Evolutionary conservation across 192 early-diverging fungal species (phyloP).

Genomic region (Podila epigama): DNA sequence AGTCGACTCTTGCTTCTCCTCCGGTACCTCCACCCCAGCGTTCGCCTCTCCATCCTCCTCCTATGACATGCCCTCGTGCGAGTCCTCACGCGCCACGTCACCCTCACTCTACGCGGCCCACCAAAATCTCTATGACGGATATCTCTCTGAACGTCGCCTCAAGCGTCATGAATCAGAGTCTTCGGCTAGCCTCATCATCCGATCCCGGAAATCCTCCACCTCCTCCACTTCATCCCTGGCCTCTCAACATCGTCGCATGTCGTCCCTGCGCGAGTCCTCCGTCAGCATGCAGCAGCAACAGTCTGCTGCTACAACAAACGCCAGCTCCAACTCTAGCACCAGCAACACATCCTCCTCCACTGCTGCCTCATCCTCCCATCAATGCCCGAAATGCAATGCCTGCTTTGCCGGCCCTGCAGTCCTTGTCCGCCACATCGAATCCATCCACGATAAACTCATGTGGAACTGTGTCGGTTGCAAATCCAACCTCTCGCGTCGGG

Average conservation of each 20-base stretch:
- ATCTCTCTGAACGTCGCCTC: constrained; percentile 16
- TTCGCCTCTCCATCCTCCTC: constrained; percentile 40
- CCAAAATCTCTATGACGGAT: constrained; percentile 12
- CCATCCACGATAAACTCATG: constrained; percentile 45
- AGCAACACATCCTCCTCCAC: constrained; percentile 1
- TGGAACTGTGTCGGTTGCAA: constrained; percentile 51
- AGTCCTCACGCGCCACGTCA: constrained; percentile 31
- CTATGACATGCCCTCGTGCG: constrained; percentile 34
- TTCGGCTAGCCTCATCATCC: constrained; percentile 12
- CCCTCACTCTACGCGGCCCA: neutral
- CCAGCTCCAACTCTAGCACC: too few relatives aligned
- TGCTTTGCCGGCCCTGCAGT: constrained; percentile 43
- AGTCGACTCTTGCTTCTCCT: constrained; percentile 39
- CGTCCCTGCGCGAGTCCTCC: constrained; percentile 5
- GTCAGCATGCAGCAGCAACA: neutral
- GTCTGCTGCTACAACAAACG: neutral
- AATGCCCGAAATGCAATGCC: constrained; percentile 35
- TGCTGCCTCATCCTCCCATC: constrained; percentile 12
- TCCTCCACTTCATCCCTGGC: constrained; percentile 29
- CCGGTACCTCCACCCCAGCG: constrained; percentile 16
- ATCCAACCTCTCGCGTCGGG: constrained; percentile 39
- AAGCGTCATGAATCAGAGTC: constrained; percentile 6
- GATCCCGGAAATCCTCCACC: constrained; percentile 39
- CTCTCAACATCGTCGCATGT: constrained; percentile 14
- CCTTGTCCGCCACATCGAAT: constrained; percentile 39